Base-by-base conservation (phyloP, 768 basidiomycete genomes). In the Pulveroboletus ravenelii region DNA sequence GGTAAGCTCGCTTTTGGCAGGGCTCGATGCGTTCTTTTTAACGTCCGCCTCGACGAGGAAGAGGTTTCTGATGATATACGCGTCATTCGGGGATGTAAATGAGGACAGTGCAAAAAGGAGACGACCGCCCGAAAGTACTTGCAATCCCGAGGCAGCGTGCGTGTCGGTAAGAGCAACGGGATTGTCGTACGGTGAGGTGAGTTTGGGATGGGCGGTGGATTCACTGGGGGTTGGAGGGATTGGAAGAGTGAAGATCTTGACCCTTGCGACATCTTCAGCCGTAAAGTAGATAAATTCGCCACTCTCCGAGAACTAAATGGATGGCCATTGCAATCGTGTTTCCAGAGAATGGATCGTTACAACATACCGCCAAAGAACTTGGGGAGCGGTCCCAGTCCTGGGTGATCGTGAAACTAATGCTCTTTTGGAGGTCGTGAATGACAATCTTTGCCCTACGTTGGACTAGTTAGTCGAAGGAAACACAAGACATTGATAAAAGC, bases 321-420 rank as follows among this genome's bases (percentile, higher is more conserved):
- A 42, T 34, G 25, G 29, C 7, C 3, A 6, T 14, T 25, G 35
- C 10, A 20, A 17, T 14, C 9, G 10, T 36, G 31, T 15, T 38
- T n/a, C 18, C 32, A 31, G 42, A 17, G 45, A 45, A 31, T 6
- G 41, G 18, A 12, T 8, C 1, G 9, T 27, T 15, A 40, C 6
- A 34, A 57, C 58, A 31, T 43, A 60, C 60, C 23, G 40, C 54
- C 50, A 61, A 30, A 48, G 49, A 14, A 31, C 38, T 58, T 7
- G 88, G 82, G 30, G 88, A 89, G 23, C 89, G 80, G 64, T 96
- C 92, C 94, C 93, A 98, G 35, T 75, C 62, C 58, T 89, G 84
- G 0, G 90, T 89, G 45, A 92, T 70, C 0, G 84, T 88, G 61
- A 78, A 87, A 27, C 84, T 76, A 13, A 86, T 74, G n/a, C 80